Evolutionary conservation across 331 rosid genomes (phyloP), one percentile per base, ranked within the genome.

Genomic region (Phaseolus coccineus): DNA sequence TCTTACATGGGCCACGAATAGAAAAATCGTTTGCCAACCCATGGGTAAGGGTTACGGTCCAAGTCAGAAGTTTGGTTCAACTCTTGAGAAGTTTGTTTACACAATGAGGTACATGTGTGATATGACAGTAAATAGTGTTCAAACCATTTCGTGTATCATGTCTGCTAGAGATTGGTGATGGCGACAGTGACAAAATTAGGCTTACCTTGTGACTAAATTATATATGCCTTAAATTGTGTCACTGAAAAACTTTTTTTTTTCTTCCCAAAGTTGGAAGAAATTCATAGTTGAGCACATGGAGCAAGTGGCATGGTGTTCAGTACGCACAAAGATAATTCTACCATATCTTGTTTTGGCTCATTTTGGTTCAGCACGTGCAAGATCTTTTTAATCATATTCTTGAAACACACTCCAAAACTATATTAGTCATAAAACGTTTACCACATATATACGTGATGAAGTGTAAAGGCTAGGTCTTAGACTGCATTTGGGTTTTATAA

Each of bases 391-490:
- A 70, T 51, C 35, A 4, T 33, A 14, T 40, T 63, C 72, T 47
- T 67, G 19, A 39, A 77, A 51, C 39, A 57, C 77, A 62, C 76
- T 61, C 66, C 53, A 50, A 19, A 19, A 69, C 28, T 46, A 40
- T 76, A 76, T 64, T 50, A 59, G 73, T 57, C 30, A 22, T 65
- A 59, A 27, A 40, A 44, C 22, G 39, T 77, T 73, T 78, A 64
- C 84, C 47, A 24, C 74, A 42, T 11, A 50, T 71, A 79, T 85
- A 80, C 89, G 89, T 83, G 83, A 86, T 80, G 85, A 59, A 86
- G 74, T 76, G 89, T 80, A 86, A 83, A 77, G 89, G 81, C 30
- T 73, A 48, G 62, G 37, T 11, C 59, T 69, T 73, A 28, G 71
- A 73, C 61, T 68, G 71, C 85, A 78, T 33, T 68, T n/a, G 15